phyloP scores from a whole-genome alignment of 2,329 filamentous ascomycete species.

The Epicoccum nigrum region DNA sequence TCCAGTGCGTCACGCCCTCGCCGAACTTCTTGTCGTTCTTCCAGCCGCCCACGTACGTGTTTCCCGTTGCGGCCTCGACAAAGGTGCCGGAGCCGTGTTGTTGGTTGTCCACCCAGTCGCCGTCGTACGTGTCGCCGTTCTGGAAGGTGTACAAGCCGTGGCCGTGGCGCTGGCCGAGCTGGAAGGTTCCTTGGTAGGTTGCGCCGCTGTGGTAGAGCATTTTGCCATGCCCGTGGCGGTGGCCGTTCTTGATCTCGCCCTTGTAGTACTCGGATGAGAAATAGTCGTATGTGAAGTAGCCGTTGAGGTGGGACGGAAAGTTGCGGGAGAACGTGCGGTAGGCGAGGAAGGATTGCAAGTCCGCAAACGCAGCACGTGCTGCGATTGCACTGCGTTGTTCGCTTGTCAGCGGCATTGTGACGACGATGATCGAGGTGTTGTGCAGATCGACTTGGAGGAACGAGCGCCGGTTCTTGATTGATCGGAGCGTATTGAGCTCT shows the following conservation, averaged over 20 bases:
- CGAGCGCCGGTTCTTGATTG: constrained; percentile 40
- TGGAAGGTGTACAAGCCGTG: constrained; percentile 64
- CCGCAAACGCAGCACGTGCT: constrained; percentile 43
- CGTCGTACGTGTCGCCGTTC: constrained; percentile 68
- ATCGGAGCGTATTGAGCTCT: constrained; percentile 32
- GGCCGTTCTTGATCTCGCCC: constrained; percentile 55
- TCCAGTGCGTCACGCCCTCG: constrained; percentile 67
- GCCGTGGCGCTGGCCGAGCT: constrained; percentile 60
- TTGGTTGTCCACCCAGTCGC: constrained; percentile 67
- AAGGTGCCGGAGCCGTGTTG: constrained; percentile 65
- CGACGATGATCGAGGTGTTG: constrained; percentile 45
- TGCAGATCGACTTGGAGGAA: constrained; percentile 43
- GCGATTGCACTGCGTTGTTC: constrained; percentile 40
- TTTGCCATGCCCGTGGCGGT: constrained; percentile 61
- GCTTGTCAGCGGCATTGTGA: constrained; percentile 29
- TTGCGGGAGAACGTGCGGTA: constrained; percentile 49
- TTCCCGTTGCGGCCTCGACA: constrained; percentile 62
- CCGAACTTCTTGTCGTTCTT: constrained; percentile 65
- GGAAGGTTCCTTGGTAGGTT: constrained; percentile 62
- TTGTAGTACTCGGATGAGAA: constrained; percentile 64
- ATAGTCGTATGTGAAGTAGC: constrained; percentile 58
- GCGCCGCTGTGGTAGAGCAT: constrained; percentile 61
- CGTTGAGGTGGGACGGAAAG: constrained; percentile 52
- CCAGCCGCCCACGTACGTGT: constrained; percentile 67
- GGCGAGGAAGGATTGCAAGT: constrained; percentile 51